Evolutionary conservation across 305 asterid species (phyloP), one percentile per base, ranked within the genome.

Genomic region (Solanum chacoense): DNA sequence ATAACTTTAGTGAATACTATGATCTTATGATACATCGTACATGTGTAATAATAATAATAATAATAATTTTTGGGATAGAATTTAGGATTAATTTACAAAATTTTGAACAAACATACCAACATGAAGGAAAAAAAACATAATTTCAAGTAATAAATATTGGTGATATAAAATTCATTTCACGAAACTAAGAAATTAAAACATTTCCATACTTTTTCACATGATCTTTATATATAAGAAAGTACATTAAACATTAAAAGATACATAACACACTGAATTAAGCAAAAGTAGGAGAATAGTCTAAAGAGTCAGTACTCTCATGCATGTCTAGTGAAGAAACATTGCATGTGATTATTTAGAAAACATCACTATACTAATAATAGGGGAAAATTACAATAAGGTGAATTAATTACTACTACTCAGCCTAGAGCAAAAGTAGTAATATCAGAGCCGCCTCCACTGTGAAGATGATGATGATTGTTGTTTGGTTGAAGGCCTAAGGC

Each of bases 361-460:
- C 36, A 79, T 24, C 45, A 79, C 20, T 34, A 32, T 74, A 74
- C 63, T 45, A 45, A 45, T 14, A 45, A 45, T 45, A 45, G 63
- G 63, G 22, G 63, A 16, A 50, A 59, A 8, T 59, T 59, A 59
- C 69, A 20, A 59, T 16, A 42, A 38, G 35, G 24, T 26, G 16
- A 38, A 26, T 34, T 76, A 77, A 11, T 79, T 87, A 79, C 90
- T 87, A 79, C 90, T 88, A 94, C 89, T 95, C 97, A 4, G 94
- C 94, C 91, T 28, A 95, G 87, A 50, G 95, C 93, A 90, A 92
- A 95, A 2, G 98, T 94, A 42, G 98, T 93, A 75, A 95, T 96
- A 88, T 94, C 98, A 0, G 98, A 94, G n/a, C 93, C 93, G 1
- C 96, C 98, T n/a, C 96, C 98, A 16, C 93, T 89, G 85, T 93